phyloP scores from a whole-genome alignment of 2,329 filamentous ascomycete species.

The Westerdykella sp. region DNA sequence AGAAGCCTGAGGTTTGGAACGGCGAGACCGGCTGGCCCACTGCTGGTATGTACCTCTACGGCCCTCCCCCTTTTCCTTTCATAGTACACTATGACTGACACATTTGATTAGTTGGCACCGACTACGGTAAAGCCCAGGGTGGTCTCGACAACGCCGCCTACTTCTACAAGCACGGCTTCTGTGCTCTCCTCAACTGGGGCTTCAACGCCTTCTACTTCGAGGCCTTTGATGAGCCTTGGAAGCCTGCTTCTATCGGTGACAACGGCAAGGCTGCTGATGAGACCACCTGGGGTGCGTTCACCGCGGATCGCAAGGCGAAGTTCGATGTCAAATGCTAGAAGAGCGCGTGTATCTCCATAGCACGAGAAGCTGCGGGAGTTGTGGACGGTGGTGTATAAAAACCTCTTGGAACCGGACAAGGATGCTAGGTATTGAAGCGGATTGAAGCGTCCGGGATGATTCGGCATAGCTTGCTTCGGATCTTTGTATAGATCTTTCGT shows the following conservation, averaged over 20 bases:
- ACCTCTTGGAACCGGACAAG: no score
- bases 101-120: conserved; percentile 45
- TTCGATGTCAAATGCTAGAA: conserved; percentile 46
- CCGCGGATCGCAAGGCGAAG: conserved; percentile 52
- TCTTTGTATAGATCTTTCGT: no score
- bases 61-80: conserved; percentile 1
- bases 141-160: conserved; percentile 52
- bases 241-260: conserved; percentile 58
- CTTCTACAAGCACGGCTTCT: conserved; percentile 59
- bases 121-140: conserved; percentile 57
- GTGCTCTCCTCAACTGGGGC: conserved; percentile 58
- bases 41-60: conserved; percentile 28
- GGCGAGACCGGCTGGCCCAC: conserved; percentile 66
- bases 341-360: neutral
- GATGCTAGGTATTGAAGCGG: no score
- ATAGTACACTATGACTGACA: conserved; percentile 8
- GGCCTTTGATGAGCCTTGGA: conserved; percentile 68
- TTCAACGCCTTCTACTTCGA: conserved; percentile 68
- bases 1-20: conserved; percentile 57
- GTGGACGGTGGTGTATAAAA: no score
- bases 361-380: no score
- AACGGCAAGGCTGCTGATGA: conserved; percentile 57
- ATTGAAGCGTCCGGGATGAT: no score
- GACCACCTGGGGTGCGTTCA: conserved; percentile 65
- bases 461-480: no score